Evolutionary conservation across 768 basidiomycete genomes (phyloP).

Genomic region (Auricularia sp.): DNA sequence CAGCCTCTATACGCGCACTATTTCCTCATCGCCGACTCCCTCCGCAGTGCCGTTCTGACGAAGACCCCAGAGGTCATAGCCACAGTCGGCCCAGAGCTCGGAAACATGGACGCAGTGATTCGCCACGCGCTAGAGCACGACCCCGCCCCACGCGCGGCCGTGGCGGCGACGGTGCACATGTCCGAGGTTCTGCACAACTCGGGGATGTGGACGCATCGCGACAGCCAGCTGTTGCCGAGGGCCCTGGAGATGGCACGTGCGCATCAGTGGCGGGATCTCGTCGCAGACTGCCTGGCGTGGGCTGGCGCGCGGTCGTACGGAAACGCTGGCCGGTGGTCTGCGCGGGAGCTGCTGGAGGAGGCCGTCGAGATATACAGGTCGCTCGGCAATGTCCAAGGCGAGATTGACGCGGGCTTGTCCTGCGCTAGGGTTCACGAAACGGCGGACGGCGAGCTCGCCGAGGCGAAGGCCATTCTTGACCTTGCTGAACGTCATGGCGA

Average conservation of each 20-base stretch:
- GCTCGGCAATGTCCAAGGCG: background rate
- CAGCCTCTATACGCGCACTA: background rate
- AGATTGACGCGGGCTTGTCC: background rate
- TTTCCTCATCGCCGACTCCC: background rate
- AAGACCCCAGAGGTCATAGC: background rate
- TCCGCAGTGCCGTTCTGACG: background rate
- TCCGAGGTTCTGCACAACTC: background rate
- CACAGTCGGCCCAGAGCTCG: background rate
- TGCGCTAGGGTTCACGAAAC: background rate
- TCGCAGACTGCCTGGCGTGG: background rate
- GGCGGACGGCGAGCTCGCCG: background rate
- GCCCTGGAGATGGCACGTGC: background rate
- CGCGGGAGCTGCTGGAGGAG: background rate
- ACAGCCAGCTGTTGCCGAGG: background rate
- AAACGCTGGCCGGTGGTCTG: background rate
- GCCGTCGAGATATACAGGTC: background rate
- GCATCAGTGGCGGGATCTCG: background rate
- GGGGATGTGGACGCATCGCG: background rate
- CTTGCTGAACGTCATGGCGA: background rate
- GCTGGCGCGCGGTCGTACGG: background rate
- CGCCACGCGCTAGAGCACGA: background rate
- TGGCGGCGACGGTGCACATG: background rate
- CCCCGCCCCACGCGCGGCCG: background rate
- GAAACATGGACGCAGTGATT: background rate
- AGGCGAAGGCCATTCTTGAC: background rate